Conservation (phyloP, 495 filamentous ascomycete species). For the Aspergillus egyptiacus region DNA sequence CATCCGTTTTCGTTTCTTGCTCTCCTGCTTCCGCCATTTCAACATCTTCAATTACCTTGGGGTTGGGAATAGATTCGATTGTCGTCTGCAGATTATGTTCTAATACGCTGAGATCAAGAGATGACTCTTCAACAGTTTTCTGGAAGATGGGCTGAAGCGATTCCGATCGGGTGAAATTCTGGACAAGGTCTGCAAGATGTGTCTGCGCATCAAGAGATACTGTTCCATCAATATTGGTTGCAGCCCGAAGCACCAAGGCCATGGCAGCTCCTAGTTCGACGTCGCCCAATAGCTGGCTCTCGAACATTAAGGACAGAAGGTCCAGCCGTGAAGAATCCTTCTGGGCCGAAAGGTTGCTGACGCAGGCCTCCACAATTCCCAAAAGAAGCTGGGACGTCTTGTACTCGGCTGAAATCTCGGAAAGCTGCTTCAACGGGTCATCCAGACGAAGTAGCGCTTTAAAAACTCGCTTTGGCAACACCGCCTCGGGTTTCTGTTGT, state of each 20-base stretch:
- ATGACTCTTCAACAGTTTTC: constrained; percentile 51
- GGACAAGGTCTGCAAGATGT: constrained; percentile 56
- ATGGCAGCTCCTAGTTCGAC: constrained; percentile 56
- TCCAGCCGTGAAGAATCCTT: constrained; percentile 51
- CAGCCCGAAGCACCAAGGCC: constrained; percentile 50
- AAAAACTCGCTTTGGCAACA: constrained; percentile 59
- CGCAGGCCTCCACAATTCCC: constrained; percentile 60
- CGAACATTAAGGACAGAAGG: constrained; percentile 55
- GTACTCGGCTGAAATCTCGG: constrained; percentile 57
- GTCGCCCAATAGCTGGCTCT: constrained; percentile 54
- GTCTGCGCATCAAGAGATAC: constrained; percentile 49
- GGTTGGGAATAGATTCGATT: constrained; percentile 43
- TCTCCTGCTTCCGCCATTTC: constrained; percentile 43
- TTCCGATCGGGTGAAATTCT: constrained; percentile 50
- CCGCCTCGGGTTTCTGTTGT: constrained; percentile 56
- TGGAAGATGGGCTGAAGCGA: constrained; percentile 53
- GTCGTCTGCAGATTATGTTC: constrained; percentile 65
- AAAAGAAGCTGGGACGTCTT: constrained; percentile 67
- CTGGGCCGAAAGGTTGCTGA: constrained; percentile 58
- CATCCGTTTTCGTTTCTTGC: constrained; percentile 28
- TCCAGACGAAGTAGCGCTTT: constrained; percentile 62
- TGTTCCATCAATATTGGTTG: constrained; percentile 28
- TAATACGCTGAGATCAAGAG: constrained; percentile 60
- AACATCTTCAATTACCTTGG: constrained; percentile 43
- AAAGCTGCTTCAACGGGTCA: constrained; percentile 50